These are phyloP conservation scores for Darksidea phi DNA, from an alignment of 495 filamentous ascomycete genomes.

Conservation along the genomic window DNA sequence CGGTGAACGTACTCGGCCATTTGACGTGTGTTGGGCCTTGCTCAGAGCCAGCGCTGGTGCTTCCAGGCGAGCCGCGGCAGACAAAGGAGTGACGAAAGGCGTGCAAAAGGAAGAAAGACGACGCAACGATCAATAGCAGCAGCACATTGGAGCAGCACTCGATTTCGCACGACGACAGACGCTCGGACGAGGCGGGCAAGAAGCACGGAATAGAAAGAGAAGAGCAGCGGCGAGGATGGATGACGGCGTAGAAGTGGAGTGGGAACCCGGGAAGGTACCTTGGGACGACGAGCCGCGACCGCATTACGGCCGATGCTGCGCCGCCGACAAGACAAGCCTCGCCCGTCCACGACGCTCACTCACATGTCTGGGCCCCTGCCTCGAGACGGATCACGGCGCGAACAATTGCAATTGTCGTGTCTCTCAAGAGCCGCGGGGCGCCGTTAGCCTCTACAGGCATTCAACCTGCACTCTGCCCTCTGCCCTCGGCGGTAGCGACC, in stretches of 20 bases:
- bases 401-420: no score
- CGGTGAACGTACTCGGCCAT: constrained; percentile 35
- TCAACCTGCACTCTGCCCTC: not conserved
- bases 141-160: constrained; percentile 1
- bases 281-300: not conserved
- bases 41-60: not conserved
- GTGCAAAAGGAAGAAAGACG: constrained; percentile 1
- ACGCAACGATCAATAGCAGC: constrained; percentile 4
- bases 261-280: not conserved
- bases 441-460: no score
- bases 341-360: no score
- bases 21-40: constrained; percentile 4
- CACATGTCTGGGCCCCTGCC: no score
- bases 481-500: constrained; percentile 1
- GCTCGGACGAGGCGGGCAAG: no score
- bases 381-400: no score
- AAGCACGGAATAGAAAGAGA: not conserved
- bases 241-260: not conserved
- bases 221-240: not conserved
- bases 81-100: constrained; percentile 31
- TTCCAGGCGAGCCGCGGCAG: not conserved
- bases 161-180: not conserved
- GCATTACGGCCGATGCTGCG: no score
- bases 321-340: no score
- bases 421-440: no score